These are phyloP conservation scores for Hypoxylon sp. DNA, from an alignment of 2,329 filamentous ascomycete species.

Conservation along the genomic window DNA sequence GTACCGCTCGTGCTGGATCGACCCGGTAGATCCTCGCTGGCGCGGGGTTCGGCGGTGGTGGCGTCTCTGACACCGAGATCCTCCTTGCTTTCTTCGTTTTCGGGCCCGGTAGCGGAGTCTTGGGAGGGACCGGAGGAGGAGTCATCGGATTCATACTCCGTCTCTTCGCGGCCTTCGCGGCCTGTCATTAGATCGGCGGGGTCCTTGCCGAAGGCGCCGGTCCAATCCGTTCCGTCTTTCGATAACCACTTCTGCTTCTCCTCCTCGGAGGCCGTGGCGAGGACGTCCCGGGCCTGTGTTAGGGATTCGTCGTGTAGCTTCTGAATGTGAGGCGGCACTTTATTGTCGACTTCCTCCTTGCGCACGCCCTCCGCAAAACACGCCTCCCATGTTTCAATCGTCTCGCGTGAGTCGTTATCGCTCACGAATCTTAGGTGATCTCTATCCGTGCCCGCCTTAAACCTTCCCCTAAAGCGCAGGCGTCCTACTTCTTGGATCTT, in stretches of 20 bases:
- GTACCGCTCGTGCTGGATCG: constrained; percentile 35
- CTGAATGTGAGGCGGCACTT: constrained; percentile 80
- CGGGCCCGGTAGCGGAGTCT: constrained; percentile 39
- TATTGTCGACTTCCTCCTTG: constrained; percentile 75
- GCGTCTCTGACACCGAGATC: constrained; percentile 59
- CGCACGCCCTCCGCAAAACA: constrained; percentile 91
- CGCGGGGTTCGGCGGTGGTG: constrained; percentile 51
- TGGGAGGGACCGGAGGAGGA: constrained; percentile 52
- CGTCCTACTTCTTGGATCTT: constrained; percentile 85
- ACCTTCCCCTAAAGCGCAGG: constrained; percentile 82
- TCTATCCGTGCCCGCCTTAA: constrained; percentile 91
- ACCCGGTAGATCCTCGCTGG: constrained; percentile 22
- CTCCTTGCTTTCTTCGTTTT: constrained; percentile 31
- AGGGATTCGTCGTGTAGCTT: constrained; percentile 86
- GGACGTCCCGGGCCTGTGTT: constrained; percentile 82
- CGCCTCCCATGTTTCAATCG: constrained; percentile 94
- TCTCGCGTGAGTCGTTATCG: constrained; percentile 91
- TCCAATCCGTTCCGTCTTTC: constrained; percentile 88
- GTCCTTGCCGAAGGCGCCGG: constrained; percentile 85
- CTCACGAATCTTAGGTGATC: constrained; percentile 86
- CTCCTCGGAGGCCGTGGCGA: constrained; percentile 78
- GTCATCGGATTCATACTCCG: constrained; percentile 58
- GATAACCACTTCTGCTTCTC: constrained; percentile 84
- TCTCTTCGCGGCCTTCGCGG: constrained; percentile 52
- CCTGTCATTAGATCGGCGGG: constrained; percentile 67